phyloP scores from a whole-genome alignment of 306 rosid species.

The Vicia villosa region DNA sequence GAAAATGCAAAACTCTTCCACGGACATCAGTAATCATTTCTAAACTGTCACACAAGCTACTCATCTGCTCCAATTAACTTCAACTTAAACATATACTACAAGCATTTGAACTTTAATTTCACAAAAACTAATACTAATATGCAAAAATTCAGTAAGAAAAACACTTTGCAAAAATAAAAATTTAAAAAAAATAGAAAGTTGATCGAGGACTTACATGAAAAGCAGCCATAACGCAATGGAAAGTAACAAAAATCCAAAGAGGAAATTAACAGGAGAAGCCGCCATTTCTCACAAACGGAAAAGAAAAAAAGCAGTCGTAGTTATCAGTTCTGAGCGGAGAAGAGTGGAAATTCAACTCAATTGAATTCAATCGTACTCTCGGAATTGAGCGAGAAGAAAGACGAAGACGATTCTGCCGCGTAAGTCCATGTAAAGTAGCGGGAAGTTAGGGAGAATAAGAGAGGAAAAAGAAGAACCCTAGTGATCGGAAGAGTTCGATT shows the following conservation, averaged over 20 bases:
- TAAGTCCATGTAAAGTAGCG: slow-evolving; percentile 39
- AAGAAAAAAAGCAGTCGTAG: not conserved
- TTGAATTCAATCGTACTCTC: slow-evolving; percentile 51
- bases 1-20: not conserved
- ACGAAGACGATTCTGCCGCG: slow-evolving; percentile 37
- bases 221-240: slow-evolving; percentile 77
- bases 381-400: slow-evolving; percentile 47
- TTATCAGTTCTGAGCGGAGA: not conserved
- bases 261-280: slow-evolving; percentile 83
- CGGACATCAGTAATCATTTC: not conserved
- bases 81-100: slow-evolving; percentile 13
- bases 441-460: not conserved
- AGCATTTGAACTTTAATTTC: not conserved
- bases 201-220: slow-evolving; percentile 65
- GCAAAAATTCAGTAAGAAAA: slow-evolving; percentile 10
- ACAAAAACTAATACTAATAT: not conserved
- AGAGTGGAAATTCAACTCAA: slow-evolving; percentile 22
- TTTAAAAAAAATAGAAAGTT: not conserved
- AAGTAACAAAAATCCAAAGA: slow-evolving; percentile 73
- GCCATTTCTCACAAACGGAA: slow-evolving; percentile 53
- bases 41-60: not conserved
- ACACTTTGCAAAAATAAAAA: not conserved
- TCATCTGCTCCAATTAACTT: slow-evolving; percentile 3
- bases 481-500: slow-evolving; percentile 49
- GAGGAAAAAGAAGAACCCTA: slow-evolving; percentile 44